A percentile compares a stretch with the other conserved stretches of the same genome.
Evolutionary conservation across 371 early-diverging fungal species (phyloP).

Genomic region (Mucor lusitanicus): DNA sequence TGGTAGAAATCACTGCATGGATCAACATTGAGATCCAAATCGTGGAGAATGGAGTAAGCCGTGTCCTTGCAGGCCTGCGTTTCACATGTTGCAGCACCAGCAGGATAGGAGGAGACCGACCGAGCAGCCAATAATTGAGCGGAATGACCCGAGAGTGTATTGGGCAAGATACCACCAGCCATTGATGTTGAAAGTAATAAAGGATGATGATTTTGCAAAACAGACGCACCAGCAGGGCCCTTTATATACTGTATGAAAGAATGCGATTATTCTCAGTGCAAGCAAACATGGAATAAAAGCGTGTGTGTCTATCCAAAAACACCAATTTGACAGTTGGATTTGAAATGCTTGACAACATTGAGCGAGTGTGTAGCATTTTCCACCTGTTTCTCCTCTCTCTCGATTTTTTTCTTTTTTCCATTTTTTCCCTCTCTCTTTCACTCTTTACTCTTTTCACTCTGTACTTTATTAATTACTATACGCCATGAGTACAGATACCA

Average conservation of each 20-base stretch:
- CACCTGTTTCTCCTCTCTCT: background rate
- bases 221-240: too few relatives aligned
- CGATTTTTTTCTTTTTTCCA: background rate
- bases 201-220: background rate
- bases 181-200: background rate
- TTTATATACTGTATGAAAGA: background rate
- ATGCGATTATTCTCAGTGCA: background rate
- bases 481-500: slow-evolving; percentile 32
- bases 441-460: background rate
- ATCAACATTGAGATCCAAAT: slow-evolving; percentile 38
- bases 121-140: slow-evolving; percentile 6
- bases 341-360: background rate
- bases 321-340: slow-evolving; percentile 12
- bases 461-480: background rate
- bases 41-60: slow-evolving; percentile 15
- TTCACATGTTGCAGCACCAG: background rate
- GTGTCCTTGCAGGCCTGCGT: slow-evolving; percentile 14
- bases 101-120: background rate
- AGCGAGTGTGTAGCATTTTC: background rate
- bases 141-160: slow-evolving; percentile 11
- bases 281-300: background rate
- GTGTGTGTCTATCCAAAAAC: background rate
- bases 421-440: background rate
- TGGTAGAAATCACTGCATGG: slow-evolving; percentile 51
- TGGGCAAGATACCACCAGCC: background rate